Base-by-base conservation (phyloP, 73 alveolate species). In the Urostyla sp. region DNA sequence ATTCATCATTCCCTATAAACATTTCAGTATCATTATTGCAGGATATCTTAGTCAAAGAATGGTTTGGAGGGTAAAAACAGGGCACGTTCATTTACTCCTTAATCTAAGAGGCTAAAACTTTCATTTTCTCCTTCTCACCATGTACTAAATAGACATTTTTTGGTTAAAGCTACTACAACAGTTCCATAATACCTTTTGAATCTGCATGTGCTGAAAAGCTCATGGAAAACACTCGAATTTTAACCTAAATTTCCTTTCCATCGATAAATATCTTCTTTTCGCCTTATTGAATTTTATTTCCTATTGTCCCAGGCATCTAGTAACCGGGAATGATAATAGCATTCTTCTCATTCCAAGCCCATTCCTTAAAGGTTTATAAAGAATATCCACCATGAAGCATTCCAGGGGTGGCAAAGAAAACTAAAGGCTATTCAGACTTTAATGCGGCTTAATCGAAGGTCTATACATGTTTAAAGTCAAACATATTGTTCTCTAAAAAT, bases 341-440 rank as follows among this genome's bases (percentile, higher is more conserved):
- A 84, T 98, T 98, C 77, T 90, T 87, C 48, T 85, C 95, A 50
- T 94, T 93, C n/a, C 91, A 91, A 16, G 99, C 97, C 96, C 98
- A 92, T 80, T 98, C 98, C 87, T 95, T 96, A 83, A 96, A 97
- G 36, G 94, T 95, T 48, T 81, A 63, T 49, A 97, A 93, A 40
- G 98, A 88, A 45, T 94, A 84, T 0, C 99, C 99, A 10, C 98
- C 99, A 90, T 98, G 99, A 23, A 98, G 95, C 99, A 98, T 98
- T 0, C 99, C 99, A 5, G 99, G 99, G 0, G 99, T 95, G 28
- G 99, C 99, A 51, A 98, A 95, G 59, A 95, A 88, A 26, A 98
- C 99, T 99, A 96, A 94, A 0, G 99, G 99, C 27, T 80, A 77
- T 32, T 88, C 90, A 10, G 93, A 90, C 20, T 93, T 92, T 18